Base-by-base conservation (phyloP, 1,284 basidiomycete genomes). In the Ustilago shanxiensis region DNA sequence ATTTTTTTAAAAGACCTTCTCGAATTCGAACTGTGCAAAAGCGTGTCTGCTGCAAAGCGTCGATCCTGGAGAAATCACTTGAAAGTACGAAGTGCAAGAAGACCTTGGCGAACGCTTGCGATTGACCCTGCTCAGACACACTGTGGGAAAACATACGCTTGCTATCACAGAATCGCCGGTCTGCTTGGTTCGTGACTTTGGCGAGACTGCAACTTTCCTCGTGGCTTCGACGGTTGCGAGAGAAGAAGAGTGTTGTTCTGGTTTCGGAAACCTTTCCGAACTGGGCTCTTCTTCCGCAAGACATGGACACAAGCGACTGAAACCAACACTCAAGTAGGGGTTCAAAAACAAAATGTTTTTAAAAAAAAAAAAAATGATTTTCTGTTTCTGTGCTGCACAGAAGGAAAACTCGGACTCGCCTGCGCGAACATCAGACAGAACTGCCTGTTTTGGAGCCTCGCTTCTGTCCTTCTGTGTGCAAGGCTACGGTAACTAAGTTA, bases 381-480 rank as follows among this genome's bases (percentile, higher is more conserved):
- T n/a, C n/a, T n/a, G n/a, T 11, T 33, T 33, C 31, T 33, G 31
- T 8, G 45, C 45, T 22, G 24, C 22, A 51, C 1, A 51, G 49
- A 28, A 51, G 29, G 49, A 24, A 29, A 31, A 51, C 13, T 51
- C 24, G 49, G 29, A 51, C 37, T n/a, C 35, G 37, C 22, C 24
- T 55, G n/a, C 13, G 22, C 8, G 1, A 55, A 39, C 9, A 35
- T 33, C 14, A 18, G 37, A 18, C 33, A 54, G 52, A 55, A 56
- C 39, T 56, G 39, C 54, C 54, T 56, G 22, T 56, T 56, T 56
- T n/a, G 37, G 39, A 9, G 41, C 16, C 28, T 31, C 54, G 35
- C 54, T 44, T 49, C 26, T 44, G 39, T 24, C n/a, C n/a, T 16
- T 44, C 41, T 44, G 5, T n/a, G 2, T 44, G 41, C 41, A n/a